Conservation (phyloP, 192 early-diverging fungal species). For the Funneliformis geosporum region DNA sequence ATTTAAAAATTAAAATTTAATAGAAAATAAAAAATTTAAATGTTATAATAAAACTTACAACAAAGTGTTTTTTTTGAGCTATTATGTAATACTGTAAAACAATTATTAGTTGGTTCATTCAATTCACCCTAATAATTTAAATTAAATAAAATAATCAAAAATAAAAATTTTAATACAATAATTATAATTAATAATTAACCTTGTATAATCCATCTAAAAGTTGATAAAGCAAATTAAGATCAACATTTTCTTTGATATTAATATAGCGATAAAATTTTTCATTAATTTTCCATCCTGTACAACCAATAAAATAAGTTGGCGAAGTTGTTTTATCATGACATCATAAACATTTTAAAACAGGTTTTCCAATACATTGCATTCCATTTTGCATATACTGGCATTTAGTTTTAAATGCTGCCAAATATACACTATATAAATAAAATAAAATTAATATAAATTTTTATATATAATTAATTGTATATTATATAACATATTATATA, state of each 20-base stretch:
- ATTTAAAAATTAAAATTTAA: no score
- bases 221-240: background rate
- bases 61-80: background rate
- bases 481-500: no score
- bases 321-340: no score
- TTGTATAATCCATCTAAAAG: background rate
- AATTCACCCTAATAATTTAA: no score
- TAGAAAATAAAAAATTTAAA: no score
- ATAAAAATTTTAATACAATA: background rate
- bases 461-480: no score
- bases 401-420: no score
- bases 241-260: background rate
- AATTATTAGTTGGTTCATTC: background rate
- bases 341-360: no score
- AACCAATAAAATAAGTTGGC: slow-evolving; percentile 4
- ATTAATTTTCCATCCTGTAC: background rate
- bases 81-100: background rate
- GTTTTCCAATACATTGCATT: no score
- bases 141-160: background rate
- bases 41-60: background rate
- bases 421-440: no score
- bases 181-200: background rate
- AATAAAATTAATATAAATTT: no score
- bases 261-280: background rate
- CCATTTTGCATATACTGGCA: no score